phyloP scores from a whole-genome alignment of 1,139 yeast genomes.

The Nadsonia commutata region DNA sequence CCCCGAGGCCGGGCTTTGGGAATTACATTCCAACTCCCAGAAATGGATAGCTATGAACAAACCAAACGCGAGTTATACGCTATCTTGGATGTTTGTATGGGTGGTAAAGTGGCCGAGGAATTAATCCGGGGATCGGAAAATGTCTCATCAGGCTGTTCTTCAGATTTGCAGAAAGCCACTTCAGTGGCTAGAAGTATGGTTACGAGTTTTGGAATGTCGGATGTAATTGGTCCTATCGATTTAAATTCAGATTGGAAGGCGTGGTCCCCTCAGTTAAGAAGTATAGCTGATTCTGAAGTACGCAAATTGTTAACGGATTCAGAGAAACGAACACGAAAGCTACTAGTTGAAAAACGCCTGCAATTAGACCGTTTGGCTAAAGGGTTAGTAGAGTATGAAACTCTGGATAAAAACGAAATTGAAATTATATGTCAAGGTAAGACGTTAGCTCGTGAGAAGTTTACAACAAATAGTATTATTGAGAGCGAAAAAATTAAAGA shows the following conservation, averaged over 20 bases:
- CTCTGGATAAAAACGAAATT: constrained; percentile 82
- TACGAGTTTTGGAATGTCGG: constrained; percentile 92
- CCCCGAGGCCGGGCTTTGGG: constrained; percentile 97
- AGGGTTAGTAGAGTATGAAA: constrained; percentile 90
- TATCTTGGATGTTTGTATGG: constrained; percentile 93
- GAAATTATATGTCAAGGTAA: constrained; percentile 75
- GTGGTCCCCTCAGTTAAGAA: constrained; percentile 83
- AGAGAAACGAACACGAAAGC: constrained; percentile 61
- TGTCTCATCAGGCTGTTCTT: constrained; percentile 89
- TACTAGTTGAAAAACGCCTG: constrained; percentile 44
- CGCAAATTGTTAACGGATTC: constrained; percentile 57
- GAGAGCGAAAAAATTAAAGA: constrained; percentile 29
- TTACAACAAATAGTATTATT: constrained; percentile 63
- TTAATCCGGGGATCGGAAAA: constrained; percentile 79
- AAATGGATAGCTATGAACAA: constrained; percentile 93
- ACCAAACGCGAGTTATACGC: constrained; percentile 84
- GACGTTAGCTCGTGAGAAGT: constrained; percentile 48
- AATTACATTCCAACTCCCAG: constrained; percentile 92
- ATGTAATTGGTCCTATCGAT: constrained; percentile 80
- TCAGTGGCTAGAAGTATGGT: constrained; percentile 94
- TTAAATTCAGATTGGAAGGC: constrained; percentile 77
- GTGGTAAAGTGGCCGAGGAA: constrained; percentile 96
- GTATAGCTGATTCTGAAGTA: constrained; percentile 86
- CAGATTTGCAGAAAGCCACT: constrained; percentile 83
- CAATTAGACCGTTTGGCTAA: constrained; percentile 83